Evolutionary conservation across 345 rosid genomes (phyloP).

Genomic region (Hibiscus mutabilis): DNA sequence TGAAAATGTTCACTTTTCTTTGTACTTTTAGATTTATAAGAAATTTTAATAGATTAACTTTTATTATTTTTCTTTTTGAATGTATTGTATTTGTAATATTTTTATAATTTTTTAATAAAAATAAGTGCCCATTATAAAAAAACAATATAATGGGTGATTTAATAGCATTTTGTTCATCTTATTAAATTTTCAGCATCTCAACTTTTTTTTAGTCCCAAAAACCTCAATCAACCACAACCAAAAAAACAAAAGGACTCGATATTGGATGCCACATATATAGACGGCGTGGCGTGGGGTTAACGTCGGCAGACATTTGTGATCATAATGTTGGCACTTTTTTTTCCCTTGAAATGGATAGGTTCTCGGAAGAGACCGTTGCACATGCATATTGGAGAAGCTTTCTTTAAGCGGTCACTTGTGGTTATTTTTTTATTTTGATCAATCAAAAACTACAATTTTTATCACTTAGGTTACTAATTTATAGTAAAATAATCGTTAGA

Average conservation of each 20-base stretch:
- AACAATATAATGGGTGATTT: background rate
- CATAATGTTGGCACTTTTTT: background rate
- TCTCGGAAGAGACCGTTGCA: background rate
- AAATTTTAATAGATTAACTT: too few relatives aligned
- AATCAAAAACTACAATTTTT: too few relatives aligned
- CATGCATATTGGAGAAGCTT: background rate
- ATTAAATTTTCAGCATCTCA: background rate
- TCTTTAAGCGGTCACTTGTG: background rate
- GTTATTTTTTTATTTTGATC: too few relatives aligned
- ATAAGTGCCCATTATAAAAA: too few relatives aligned
- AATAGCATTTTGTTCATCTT: background rate
- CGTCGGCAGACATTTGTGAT: background rate
- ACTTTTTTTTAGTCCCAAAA: background rate
- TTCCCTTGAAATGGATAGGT: background rate
- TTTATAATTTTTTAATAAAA: too few relatives aligned
- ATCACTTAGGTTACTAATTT: too few relatives aligned
- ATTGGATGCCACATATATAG: background rate
- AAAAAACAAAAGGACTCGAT: too few relatives aligned
- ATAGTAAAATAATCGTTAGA: too few relatives aligned
- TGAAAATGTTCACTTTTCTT: too few relatives aligned
- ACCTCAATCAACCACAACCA: background rate
- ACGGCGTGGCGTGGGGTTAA: slow-evolving; percentile 27
- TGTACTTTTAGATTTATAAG: too few relatives aligned
- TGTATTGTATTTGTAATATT: too few relatives aligned
- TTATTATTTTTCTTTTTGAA: too few relatives aligned